Evolutionary conservation across 148 eudicot genomes (phyloP).

Genomic region (Fallopia convolvulus): DNA sequence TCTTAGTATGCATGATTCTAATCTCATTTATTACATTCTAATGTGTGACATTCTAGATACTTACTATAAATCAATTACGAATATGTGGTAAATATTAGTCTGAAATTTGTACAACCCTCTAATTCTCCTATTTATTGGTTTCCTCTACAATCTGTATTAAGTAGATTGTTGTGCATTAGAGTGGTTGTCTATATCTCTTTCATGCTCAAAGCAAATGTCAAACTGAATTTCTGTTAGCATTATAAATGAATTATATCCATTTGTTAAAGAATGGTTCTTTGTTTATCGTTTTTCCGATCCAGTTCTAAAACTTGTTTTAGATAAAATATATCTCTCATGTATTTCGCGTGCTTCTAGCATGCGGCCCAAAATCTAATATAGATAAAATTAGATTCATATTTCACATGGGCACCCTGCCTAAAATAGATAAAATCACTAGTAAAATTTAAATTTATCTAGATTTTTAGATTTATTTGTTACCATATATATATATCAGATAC

Average conservation of each 20-base stretch:
- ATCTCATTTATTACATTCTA: background rate
- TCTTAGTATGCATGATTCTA: background rate
- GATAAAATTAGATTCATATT: too few relatives aligned
- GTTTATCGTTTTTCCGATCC: background rate
- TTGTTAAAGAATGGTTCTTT: background rate
- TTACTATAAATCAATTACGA: background rate
- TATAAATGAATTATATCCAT: background rate
- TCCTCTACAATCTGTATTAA: background rate
- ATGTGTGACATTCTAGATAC: background rate
- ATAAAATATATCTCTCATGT: too few relatives aligned
- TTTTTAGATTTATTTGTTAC: too few relatives aligned
- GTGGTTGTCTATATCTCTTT: background rate
- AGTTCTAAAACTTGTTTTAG: too few relatives aligned
- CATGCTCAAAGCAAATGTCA: background rate
- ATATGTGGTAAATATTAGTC: background rate
- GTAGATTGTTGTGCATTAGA: background rate
- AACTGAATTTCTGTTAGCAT: background rate
- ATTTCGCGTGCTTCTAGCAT: too few relatives aligned
- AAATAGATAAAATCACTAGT: too few relatives aligned
- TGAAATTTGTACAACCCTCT: background rate
- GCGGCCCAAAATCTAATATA: too few relatives aligned
- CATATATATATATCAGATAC: too few relatives aligned
- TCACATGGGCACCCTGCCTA: too few relatives aligned
- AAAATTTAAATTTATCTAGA: too few relatives aligned
- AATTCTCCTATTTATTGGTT: background rate